Conservation (phyloP, 495 filamentous ascomycete species). For the Tuber borchii region DNA sequence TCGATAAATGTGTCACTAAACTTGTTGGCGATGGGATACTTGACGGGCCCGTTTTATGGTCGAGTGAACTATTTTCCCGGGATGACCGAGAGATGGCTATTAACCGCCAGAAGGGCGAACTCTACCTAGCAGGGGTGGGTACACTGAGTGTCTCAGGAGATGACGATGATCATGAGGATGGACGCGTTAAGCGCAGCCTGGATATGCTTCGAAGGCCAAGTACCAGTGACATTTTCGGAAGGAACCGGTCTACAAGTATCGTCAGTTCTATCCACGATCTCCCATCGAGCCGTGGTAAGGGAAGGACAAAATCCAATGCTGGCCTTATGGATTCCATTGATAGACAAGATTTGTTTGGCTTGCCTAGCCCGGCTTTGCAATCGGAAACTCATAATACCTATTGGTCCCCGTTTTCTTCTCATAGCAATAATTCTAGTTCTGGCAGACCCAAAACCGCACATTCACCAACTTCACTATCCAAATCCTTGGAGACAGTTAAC, state of each 20-base stretch:
- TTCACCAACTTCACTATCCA: slow-evolving; percentile 36
- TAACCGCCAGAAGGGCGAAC: slow-evolving; percentile 52
- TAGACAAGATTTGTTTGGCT: slow-evolving; percentile 63
- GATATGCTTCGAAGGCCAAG: slow-evolving; percentile 41
- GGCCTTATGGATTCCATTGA: slow-evolving; percentile 60
- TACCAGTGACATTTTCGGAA: slow-evolving; percentile 40
- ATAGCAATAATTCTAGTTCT: slow-evolving; percentile 55
- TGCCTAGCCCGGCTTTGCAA: slow-evolving; percentile 61
- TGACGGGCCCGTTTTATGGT: slow-evolving; percentile 85
- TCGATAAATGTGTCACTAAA: slow-evolving; percentile 79
- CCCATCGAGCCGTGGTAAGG: slow-evolving; percentile 32
- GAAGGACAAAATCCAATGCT: slow-evolving; percentile 48
- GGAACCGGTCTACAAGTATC: slow-evolving; percentile 35
- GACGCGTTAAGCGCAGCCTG: slow-evolving; percentile 39
- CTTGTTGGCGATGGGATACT: slow-evolving; percentile 79
- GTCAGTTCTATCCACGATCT: slow-evolving; percentile 33
- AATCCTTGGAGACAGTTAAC: slow-evolving; percentile 38
- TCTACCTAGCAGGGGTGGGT: slow-evolving; percentile 49
- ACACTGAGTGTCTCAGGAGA: slow-evolving; percentile 50
- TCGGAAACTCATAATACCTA: slow-evolving; percentile 76
- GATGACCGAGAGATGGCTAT: slow-evolving; percentile 73
- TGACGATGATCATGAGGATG: slow-evolving; percentile 45
- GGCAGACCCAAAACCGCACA: slow-evolving; percentile 39
- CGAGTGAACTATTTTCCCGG: slow-evolving; percentile 75
- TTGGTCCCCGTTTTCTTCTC: slow-evolving; percentile 74